phyloP scores from a whole-genome alignment of 768 basidiomycete species.

The Mycena galericulata region DNA sequence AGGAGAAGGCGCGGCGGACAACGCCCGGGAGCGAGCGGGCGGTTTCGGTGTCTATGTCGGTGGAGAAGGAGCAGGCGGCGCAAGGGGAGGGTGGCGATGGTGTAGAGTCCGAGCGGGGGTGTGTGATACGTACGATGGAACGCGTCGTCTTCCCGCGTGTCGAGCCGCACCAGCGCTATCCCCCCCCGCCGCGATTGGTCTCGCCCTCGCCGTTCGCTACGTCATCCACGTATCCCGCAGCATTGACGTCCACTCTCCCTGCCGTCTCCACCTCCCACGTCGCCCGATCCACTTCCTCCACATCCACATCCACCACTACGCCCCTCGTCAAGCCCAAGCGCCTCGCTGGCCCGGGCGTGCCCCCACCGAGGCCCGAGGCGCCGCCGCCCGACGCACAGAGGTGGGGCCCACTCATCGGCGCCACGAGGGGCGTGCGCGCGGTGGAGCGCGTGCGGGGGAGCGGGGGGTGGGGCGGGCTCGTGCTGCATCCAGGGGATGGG shows the following conservation, averaged over 20 bases:
- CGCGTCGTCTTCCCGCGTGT: conserved; percentile 20
- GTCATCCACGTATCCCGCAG: neutral
- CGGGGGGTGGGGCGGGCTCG: conserved; percentile 25
- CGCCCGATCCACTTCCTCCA: too few relatives aligned
- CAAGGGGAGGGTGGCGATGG: neutral
- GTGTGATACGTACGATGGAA: conserved; percentile 37
- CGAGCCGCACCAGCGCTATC: too few relatives aligned
- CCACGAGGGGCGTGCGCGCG: conserved; percentile 7
- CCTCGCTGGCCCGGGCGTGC: conserved; percentile 28
- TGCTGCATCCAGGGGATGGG: neutral
- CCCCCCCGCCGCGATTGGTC: conserved; percentile 15
- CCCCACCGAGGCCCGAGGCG: conserved; percentile 22
- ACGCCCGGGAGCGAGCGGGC: too few relatives aligned
- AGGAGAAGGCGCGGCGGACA: too few relatives aligned
- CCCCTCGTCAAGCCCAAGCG: conserved; percentile 19
- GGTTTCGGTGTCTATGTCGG: too few relatives aligned
- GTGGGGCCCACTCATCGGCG: conserved; percentile 32
- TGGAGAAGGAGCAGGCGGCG: neutral
- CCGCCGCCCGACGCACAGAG: neutral
- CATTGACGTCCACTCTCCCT: neutral
- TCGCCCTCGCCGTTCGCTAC: conserved; percentile 31
- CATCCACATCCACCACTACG: neutral
- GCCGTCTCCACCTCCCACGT: too few relatives aligned
- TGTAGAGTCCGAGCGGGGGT: conserved; percentile 31
- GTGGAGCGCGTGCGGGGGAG: conserved; percentile 16